A percentile compares a stretch with the other conserved stretches of the same genome.
These are phyloP conservation scores for Pyrenophora teres DNA, from an alignment of 2,329 filamentous ascomycete species.

Conservation along the genomic window DNA sequence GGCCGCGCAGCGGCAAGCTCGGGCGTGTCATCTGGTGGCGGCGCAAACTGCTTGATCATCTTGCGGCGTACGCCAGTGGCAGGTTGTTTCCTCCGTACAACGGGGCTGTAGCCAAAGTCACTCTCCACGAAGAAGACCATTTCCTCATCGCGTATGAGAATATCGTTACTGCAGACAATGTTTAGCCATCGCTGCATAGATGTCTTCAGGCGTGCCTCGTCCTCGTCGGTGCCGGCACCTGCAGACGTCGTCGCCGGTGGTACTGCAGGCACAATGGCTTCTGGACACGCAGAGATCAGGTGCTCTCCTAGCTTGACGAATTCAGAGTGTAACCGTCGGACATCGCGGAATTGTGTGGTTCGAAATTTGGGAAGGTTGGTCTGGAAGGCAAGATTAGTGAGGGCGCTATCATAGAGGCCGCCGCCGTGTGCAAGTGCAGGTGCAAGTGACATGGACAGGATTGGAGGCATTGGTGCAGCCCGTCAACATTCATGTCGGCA, in stretches of 20 bases:
- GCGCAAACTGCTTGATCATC: conserved; percentile 97
- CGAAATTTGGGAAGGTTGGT: conserved; percentile 98
- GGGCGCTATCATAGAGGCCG: neutral
- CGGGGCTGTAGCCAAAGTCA: conserved; percentile 96
- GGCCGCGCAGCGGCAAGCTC: conserved; percentile 90
- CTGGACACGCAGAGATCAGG: conserved; percentile 95
- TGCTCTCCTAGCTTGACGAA: conserved; percentile 97
- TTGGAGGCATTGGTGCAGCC: neutral
- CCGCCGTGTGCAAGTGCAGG: neutral
- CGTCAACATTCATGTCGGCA: neutral
- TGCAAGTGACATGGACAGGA: neutral
- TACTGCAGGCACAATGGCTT: conserved; percentile 90
- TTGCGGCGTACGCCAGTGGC: conserved; percentile 94
- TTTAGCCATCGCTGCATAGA: conserved; percentile 95
- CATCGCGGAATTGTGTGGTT: conserved; percentile 97
- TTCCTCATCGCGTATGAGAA: conserved; percentile 93
- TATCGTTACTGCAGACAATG: conserved; percentile 87
- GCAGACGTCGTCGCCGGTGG: conserved; percentile 94
- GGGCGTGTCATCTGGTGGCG: conserved; percentile 94
- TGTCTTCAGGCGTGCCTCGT: conserved; percentile 85
- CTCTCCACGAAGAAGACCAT: conserved; percentile 99
- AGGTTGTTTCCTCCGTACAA: conserved; percentile 93
- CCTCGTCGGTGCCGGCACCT: conserved; percentile 93
- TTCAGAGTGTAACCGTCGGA: conserved; percentile 91
- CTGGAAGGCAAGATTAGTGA: conserved; percentile 55